Evolutionary conservation across 2,329 filamentous ascomycete species (phyloP), one percentile per base, ranked within the genome.

Genomic region (Fusarium scirpi): DNA sequence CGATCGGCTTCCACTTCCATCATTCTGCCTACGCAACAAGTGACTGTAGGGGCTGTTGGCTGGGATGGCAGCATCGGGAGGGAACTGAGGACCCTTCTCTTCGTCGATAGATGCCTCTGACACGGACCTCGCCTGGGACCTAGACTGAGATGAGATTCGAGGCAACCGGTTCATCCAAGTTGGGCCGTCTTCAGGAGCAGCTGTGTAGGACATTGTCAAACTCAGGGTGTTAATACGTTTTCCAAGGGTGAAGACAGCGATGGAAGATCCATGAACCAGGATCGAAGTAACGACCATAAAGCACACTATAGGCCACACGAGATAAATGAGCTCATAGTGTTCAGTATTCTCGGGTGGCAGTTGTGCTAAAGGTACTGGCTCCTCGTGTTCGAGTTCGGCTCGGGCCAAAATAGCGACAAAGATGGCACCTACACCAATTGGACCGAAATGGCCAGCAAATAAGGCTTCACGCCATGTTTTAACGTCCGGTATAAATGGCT

Each of bases 201-300:
- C 89, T 1, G 96, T 99, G 82, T 98, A 99, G 0, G 96, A 98
- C 88, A 99, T 93, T 58, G 96, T 98, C 65, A 99, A 86, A 2
- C 93, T 94, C 72, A 99, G 83, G 0, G 96, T 98, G 82, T 98
- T 98, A 87, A 99, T 99, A 66, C 93, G 94, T 81, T 98, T 99
- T 75, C 96, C 96, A 3, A 99, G 88, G 0, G 96, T 98, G 76
- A 99, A 99, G 11, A 99, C 96, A 8, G 96, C 96, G 74, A 99
- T 92, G 0, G 96, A 98, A n/a, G 96, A 98, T 24, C 96, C 96
- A 76, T 99, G 96, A 2, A 99, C 93, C 40, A 98, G 82, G 75
- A 99, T 99, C 15, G 96, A 99, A 6, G 92, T 87, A 56, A 99
- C 93, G 65, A 99, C 95, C 76, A 99, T 84, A 80, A 99, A 99